Evolutionary conservation across 768 basidiomycete species (phyloP), one percentile per base, ranked within the genome.

Genomic region (Rhodotorula diobovata): DNA sequence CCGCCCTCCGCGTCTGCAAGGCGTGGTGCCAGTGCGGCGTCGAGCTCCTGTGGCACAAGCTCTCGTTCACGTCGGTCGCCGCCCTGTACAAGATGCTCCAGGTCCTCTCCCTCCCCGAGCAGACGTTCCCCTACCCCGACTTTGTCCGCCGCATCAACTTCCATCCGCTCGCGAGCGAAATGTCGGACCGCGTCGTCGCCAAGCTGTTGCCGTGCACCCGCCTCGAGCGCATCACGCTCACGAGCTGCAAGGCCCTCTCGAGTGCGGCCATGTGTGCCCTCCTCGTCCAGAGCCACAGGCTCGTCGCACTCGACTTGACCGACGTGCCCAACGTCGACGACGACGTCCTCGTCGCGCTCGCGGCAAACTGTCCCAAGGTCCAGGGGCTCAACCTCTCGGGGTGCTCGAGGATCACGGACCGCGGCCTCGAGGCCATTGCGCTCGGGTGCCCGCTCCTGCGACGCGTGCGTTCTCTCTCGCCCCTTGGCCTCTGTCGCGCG

Each of bases 11-110:
- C 67, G 93, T 97, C 37, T 93, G 88, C 30, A 87, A 91, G 67
- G 85, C 87, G 37, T 99, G 95, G 93, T 97, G 93, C 84, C 89
- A 94, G 79, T 96, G 93, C 81, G 88, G 92, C 41, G 93, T 94
- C 54, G 91, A 97, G 80, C 85, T 97, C 32, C 84, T 98, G 34
- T 99, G 94, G 94, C 89, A 93, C 80, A 89, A 90, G 77, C 94
- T 94, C 30, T 83, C 84, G 63, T 87, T 98, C 78, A 83, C 86
- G 35, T 86, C 86, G 68, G 83, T 87, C 67, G 81, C 84, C 65
- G 88, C 89, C 48, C 85, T 96, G 64, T 84, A 87, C 78, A 87
- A 88, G 81, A 88, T 97, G 86, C 85, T 90, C 77, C 82, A 84
- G 67, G 83, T 93, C 60, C 83, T 98, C 74, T 21, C 56, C 28